Evolutionary conservation across 805 yeast species (phyloP).

Genomic region (Hyphopichia homilentoma): DNA sequence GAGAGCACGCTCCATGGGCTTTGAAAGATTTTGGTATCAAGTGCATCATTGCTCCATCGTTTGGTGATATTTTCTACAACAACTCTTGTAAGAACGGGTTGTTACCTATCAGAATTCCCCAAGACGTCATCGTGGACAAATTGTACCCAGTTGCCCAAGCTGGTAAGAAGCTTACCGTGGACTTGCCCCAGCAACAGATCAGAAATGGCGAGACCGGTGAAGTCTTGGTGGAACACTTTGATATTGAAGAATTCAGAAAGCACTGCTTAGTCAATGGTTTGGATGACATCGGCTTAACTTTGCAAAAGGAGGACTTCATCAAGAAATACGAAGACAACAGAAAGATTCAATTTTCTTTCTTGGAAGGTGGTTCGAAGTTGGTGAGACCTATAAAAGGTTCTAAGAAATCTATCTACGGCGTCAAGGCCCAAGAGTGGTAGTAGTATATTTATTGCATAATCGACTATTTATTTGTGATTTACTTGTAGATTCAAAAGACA

Average conservation of each 20-base stretch:
- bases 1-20: slow-evolving; percentile 99
- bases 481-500: background rate
- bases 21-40: slow-evolving; percentile 95
- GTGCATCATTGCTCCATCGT: slow-evolving; percentile 94
- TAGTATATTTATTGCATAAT: too few species aligned
- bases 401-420: slow-evolving; percentile 64
- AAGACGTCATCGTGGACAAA: slow-evolving; percentile 65
- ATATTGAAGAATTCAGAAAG: slow-evolving; percentile 87
- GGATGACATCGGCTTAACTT: slow-evolving; percentile 94
- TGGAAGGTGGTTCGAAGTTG: slow-evolving; percentile 81
- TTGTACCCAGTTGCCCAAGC: slow-evolving; percentile 76
- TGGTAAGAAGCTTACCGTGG: slow-evolving; percentile 71
- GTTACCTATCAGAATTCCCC: slow-evolving; percentile 88
- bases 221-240: slow-evolving; percentile 77
- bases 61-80: slow-evolving; percentile 97
- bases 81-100: slow-evolving; percentile 96
- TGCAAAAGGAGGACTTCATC: slow-evolving; percentile 82
- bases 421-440: slow-evolving; percentile 74
- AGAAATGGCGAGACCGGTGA: slow-evolving; percentile 55
- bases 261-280: slow-evolving; percentile 93
- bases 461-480: background rate
- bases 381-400: slow-evolving; percentile 64
- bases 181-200: slow-evolving; percentile 84
- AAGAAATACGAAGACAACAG: slow-evolving; percentile 70
- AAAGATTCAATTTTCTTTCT: slow-evolving; percentile 79